Percentiles rank a stretch among this genome's conserved stretches.
phyloP scores from a whole-genome alignment of 2,329 filamentous ascomycete genomes.

The Arthrinium phaeospermum region DNA sequence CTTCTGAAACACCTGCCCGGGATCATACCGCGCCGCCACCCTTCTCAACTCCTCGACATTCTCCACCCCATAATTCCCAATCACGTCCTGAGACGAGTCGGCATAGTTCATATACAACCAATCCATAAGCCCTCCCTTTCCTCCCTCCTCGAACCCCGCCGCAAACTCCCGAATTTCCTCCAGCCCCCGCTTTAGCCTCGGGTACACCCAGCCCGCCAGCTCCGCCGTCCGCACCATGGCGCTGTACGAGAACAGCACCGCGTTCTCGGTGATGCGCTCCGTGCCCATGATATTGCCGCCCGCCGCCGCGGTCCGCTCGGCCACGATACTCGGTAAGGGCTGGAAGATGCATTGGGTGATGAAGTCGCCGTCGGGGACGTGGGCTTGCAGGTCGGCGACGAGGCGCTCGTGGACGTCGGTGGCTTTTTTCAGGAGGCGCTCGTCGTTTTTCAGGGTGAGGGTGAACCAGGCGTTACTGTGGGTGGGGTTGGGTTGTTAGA shows the following conservation, averaged over 20 bases:
- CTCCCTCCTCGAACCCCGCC: slow-evolving; percentile 24
- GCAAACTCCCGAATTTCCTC: neutral
- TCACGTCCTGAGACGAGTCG: neutral
- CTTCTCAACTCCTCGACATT: neutral
- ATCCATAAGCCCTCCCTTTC: slow-evolving; percentile 25
- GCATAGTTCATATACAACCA: slow-evolving; percentile 22
- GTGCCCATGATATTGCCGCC: slow-evolving; percentile 49
- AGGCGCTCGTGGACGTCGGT: slow-evolving; percentile 23
- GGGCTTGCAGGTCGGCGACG: slow-evolving; percentile 23
- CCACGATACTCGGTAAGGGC: slow-evolving; percentile 36
- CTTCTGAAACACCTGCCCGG: neutral
- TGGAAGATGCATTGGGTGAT: slow-evolving; percentile 25
- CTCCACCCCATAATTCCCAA: neutral
- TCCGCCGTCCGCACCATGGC: slow-evolving; percentile 39
- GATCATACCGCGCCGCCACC: neutral
- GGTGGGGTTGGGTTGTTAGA: no score
- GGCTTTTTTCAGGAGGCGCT: slow-evolving; percentile 24
- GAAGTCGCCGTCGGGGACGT: slow-evolving; percentile 26
- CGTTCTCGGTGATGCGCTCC: slow-evolving; percentile 39
- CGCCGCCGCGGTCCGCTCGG: slow-evolving; percentile 38
- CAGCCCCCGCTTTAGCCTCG: neutral
- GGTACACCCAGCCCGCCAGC: slow-evolving; percentile 18
- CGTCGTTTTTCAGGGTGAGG: slow-evolving; percentile 28
- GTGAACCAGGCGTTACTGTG: slow-evolving; percentile 26
- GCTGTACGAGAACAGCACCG: slow-evolving; percentile 37